Evolutionary conservation across 805 yeast species (phyloP).

Genomic region (Candida odintsovae): DNA sequence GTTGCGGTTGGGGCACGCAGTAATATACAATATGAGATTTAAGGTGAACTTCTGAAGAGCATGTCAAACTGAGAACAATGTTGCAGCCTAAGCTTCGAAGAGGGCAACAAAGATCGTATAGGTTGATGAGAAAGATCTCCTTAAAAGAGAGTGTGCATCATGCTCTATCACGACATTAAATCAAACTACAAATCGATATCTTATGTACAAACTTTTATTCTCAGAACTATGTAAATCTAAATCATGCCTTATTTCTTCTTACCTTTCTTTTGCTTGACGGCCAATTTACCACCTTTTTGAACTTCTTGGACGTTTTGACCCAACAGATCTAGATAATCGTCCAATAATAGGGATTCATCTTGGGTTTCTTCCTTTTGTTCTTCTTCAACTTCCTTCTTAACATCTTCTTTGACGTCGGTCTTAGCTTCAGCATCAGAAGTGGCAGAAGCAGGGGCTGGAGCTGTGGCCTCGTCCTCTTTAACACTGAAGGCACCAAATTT

Average conservation of each 20-base stretch:
- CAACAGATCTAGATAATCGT: conserved; percentile 54
- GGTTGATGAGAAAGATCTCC: too few species aligned
- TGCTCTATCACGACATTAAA: too few species aligned
- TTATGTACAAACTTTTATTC: conserved; percentile 1
- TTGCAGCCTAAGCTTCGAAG: too few species aligned
- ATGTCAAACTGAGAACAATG: too few species aligned
- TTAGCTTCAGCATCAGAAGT: conserved; percentile 1
- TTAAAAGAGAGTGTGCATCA: too few species aligned
- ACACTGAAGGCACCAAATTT: conserved; percentile 50
- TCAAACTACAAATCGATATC: too few species aligned
- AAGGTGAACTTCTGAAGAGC: too few species aligned
- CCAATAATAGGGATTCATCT: conserved; percentile 21
- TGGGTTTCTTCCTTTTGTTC: conserved; percentile 4
- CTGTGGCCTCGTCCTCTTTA: conserved; percentile 23
- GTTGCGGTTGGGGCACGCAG: too few species aligned
- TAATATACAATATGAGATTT: too few species aligned
- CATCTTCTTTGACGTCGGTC: conserved; percentile 3
- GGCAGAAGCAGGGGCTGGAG: not conserved
- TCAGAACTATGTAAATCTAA: not conserved
- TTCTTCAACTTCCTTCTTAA: conserved; percentile 4
- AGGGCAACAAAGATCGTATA: too few species aligned
- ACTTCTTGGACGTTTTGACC: conserved; percentile 52
- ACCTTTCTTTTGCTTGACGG: conserved; percentile 36
- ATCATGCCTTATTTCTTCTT: conserved; percentile 28
- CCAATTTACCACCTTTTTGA: conserved; percentile 49